Base-by-base conservation (phyloP, 805 yeast genomes). In the Starmerella vaccinii region DNA sequence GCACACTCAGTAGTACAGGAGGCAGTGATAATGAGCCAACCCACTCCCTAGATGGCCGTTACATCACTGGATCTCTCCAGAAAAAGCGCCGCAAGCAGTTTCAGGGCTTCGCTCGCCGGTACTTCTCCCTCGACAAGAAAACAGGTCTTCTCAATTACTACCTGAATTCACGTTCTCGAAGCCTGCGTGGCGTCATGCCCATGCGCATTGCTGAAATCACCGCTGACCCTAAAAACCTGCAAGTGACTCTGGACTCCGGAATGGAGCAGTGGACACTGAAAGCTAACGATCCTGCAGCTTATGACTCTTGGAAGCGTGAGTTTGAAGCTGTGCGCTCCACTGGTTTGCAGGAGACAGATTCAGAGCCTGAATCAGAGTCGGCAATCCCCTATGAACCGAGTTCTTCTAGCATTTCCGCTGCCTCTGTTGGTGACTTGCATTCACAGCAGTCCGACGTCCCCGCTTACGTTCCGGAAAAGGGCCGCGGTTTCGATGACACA, bases 161-260 rank as follows among this genome's bases (percentile, higher is more conserved):
- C 63, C 64, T 78, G 52, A 81, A 83, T 65, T 80, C 77, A 41
- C 78, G 80, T 44, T 79, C 86, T 38, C 77, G 80, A 59, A 80
- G 80, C 57, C 74, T 86, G 44, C 75, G 97, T 50, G 98, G 98
- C 50, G 88, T 86, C 61, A 87, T 92, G 86, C 94, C 90, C 33
- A 78, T 92, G 45, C 78, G 76, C 48, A 75, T 83, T 44, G 80
- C 95, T 2, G 84, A 84, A n/a, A 80, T 92, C 1, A 77, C 89
- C 50, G 95, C 95, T 0, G 82, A 82, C 59, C 72, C 77, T 23
- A 76, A 76, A 51, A 76, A 78, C 22, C 68, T 77, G 48, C 82
- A 84, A 60, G 80, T 92, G 39, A 80, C 82, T 42, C 76, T 92
- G 52, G 97, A 92, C 64, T 87, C 97, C 0, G 97, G 97, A 2